These are phyloP conservation scores for Auriscalpium microsporum DNA, from an alignment of 768 basidiomycete genomes.

Conservation along the genomic window DNA sequence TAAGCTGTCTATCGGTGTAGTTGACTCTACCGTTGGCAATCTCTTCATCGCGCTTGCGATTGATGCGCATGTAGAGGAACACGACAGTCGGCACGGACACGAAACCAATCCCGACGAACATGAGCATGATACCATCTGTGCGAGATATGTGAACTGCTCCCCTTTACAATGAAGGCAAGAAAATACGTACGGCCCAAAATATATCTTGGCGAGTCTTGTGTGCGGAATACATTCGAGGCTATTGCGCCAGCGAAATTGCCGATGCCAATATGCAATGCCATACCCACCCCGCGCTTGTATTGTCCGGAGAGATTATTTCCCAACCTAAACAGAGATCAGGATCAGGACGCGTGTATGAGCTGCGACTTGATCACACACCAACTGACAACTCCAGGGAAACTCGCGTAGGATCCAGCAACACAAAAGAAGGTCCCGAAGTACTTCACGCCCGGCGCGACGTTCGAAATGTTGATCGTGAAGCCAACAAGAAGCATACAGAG, in stretches of 20 bases:
- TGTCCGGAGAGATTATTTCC: constrained; percentile 61
- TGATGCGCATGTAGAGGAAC: constrained; percentile 46
- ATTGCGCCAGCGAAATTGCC: constrained; percentile 62
- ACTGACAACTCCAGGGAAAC: constrained; percentile 50
- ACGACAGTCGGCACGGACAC: constrained; percentile 41
- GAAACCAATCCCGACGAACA: constrained; percentile 62
- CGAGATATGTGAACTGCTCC: background rate
- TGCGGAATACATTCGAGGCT: constrained; percentile 53
- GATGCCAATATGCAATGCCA: constrained; percentile 62
- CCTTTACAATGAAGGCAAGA: background rate
- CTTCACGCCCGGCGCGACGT: constrained; percentile 43
- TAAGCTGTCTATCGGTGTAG: constrained; percentile 20
- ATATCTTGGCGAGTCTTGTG: constrained; percentile 51
- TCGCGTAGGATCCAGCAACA: constrained; percentile 54
- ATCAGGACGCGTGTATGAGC: background rate
- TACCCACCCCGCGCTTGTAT: constrained; percentile 60
- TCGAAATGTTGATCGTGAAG: constrained; percentile 55
- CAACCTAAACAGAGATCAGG: constrained; percentile 32
- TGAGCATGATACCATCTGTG: constrained; percentile 55
- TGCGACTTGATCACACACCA: constrained; percentile 34
- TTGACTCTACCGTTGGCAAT: constrained; percentile 25
- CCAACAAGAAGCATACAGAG: constrained; percentile 46
- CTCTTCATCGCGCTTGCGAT: constrained; percentile 40
- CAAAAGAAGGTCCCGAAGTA: constrained; percentile 69
- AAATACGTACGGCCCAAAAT: constrained; percentile 50